Evolutionary conservation across 2,329 filamentous ascomycete genomes (phyloP).

Genomic region (Botrytis porri): DNA sequence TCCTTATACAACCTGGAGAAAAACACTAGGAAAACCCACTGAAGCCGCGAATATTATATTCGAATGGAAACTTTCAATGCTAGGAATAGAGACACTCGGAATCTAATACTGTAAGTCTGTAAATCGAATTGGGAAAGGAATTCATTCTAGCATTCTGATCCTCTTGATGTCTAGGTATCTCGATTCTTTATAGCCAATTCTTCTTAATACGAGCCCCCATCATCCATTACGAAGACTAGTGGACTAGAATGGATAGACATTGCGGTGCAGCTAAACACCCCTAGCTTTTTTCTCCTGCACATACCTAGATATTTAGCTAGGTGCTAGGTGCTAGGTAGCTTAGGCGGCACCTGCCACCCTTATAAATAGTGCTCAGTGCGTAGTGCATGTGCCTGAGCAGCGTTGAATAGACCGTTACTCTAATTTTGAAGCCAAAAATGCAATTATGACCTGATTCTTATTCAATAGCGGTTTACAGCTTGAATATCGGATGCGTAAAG

Average conservation of each 20-base stretch:
- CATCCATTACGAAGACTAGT: background rate
- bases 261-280: background rate
- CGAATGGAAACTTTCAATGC: background rate
- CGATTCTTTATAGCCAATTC: background rate
- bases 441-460: background rate
- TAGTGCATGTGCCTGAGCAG: background rate
- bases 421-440: background rate
- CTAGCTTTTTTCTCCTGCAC: background rate
- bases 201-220: background rate
- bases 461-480: background rate
- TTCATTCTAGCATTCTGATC: background rate
- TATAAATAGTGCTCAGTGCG: background rate
- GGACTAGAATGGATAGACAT: background rate
- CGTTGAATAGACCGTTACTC: slow-evolving; percentile 6
- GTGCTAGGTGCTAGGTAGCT: background rate
- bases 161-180: background rate
- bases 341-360: background rate
- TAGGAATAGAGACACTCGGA: background rate
- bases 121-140: background rate
- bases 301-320: background rate
- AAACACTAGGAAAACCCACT: background rate
- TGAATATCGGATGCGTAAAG: background rate
- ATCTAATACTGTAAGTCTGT: background rate
- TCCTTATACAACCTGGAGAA: background rate
- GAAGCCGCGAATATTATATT: background rate